Evolutionary conservation across 148 eudicot genomes (phyloP).

Genomic region (Cornus controversa): DNA sequence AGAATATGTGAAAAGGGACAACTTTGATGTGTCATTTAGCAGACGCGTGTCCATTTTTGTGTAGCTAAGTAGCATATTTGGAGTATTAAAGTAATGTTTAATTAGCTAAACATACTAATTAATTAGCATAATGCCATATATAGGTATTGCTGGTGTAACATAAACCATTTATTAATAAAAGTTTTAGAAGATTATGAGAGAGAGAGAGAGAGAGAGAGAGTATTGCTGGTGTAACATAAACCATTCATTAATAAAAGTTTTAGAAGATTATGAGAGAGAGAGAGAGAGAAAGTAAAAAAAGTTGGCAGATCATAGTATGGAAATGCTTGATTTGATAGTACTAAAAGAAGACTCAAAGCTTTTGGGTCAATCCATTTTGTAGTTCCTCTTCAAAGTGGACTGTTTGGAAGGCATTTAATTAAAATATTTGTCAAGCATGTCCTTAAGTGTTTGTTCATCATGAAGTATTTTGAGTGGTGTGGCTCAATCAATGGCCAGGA

Average conservation of each 20-base stretch:
- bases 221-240: slow-evolving; percentile 26
- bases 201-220: not conserved
- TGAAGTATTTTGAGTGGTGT: not conserved
- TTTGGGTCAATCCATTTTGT: no score
- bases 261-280: slow-evolving; percentile 11
- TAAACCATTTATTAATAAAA: slow-evolving; percentile 13
- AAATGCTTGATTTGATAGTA: slow-evolving; percentile 10
- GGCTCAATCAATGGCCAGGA: not conserved
- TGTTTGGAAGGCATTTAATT: not conserved
- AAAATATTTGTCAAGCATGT: not conserved
- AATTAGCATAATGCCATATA: slow-evolving; percentile 32
- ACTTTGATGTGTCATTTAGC: slow-evolving; percentile 33
- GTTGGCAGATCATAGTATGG: not conserved
- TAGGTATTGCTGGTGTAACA: slow-evolving; percentile 39
- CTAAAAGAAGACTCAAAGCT: slow-evolving; percentile 3
- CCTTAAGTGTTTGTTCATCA: not conserved
- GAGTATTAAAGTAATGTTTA: slow-evolving; percentile 21
- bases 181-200: slow-evolving; percentile 21
- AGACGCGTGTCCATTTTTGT: slow-evolving; percentile 36
- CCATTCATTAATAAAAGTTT: slow-evolving; percentile 18
- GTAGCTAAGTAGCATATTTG: not conserved
- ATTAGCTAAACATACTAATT: slow-evolving; percentile 24
- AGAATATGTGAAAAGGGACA: slow-evolving; percentile 16
- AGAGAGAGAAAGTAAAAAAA: no score
- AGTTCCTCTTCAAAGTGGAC: not conserved